phyloP scores from a whole-genome alignment of 306 rosid species.

The Benincasa hispida region DNA sequence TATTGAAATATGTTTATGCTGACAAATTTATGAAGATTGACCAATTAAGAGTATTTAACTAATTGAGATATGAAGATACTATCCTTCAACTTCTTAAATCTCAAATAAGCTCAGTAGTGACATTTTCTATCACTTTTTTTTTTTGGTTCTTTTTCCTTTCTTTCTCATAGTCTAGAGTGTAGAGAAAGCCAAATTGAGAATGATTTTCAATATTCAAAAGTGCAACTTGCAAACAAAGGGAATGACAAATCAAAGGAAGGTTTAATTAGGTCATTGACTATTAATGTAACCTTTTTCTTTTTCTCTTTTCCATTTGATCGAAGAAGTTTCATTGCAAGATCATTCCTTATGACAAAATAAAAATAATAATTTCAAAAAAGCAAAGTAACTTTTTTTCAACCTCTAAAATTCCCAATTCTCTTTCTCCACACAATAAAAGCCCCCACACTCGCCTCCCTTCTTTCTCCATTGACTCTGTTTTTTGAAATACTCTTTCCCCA shows the following conservation, averaged over 20 bases:
- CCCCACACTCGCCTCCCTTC: conserved; percentile 29
- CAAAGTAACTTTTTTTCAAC: background rate
- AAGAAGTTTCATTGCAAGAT: background rate
- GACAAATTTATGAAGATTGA: no score
- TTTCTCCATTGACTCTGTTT: conserved; percentile 1
- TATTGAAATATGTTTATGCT: background rate
- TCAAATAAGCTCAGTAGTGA: no score
- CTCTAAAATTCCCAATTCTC: background rate
- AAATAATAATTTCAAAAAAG: background rate
- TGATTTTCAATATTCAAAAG: background rate
- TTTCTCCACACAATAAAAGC: conserved; percentile 14
- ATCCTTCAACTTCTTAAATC: no score
- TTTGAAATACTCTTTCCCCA: background rate
- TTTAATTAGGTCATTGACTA: conserved; percentile 2
- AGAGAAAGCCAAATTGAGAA: background rate
- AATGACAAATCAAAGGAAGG: background rate
- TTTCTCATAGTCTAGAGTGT: no score
- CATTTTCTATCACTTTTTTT: no score
- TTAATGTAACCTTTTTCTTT: background rate
- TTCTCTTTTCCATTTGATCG: background rate
- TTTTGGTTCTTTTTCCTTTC: no score
- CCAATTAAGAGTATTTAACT: no score
- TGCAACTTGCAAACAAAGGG: background rate
- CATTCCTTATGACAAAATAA: background rate
- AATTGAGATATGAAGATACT: no score